Percentiles rank a stretch among this genome's conserved stretches.
These are phyloP conservation scores for Geotrichum aggregatum DNA, from an alignment of 1,139 yeast genomes.

Conservation along the genomic window DNA sequence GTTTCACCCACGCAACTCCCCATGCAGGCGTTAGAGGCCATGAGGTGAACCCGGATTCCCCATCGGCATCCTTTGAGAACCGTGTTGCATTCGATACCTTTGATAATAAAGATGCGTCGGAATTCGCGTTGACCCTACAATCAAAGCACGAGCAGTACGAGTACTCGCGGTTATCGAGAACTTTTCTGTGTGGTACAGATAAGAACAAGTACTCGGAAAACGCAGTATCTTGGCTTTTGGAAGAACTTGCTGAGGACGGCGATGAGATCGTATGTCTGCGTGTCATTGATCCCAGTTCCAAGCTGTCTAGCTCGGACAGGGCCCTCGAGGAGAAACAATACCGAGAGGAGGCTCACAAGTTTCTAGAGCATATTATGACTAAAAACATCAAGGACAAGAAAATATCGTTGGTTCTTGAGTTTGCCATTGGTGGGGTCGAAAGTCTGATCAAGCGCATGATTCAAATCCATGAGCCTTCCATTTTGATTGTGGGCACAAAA, in stretches of 20 bases:
- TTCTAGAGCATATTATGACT: constrained; percentile 44
- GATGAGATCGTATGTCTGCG: constrained; percentile 63
- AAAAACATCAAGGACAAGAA: constrained; percentile 40
- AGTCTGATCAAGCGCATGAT: constrained; percentile 51
- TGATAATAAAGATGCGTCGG: constrained; percentile 41
- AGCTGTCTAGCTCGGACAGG: constrained; percentile 10
- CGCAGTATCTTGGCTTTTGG: constrained; percentile 64
- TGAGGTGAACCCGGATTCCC: constrained; percentile 10
- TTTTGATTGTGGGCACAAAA: constrained; percentile 61
- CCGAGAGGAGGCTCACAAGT: constrained; percentile 40
- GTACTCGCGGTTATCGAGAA: constrained; percentile 55
- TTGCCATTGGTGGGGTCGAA: constrained; percentile 59
- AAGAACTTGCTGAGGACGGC: constrained; percentile 62
- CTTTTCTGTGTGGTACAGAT: constrained; percentile 59
- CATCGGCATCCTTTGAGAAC: constrained; percentile 26
- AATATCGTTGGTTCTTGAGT: constrained; percentile 53
- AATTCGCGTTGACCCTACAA: constrained; percentile 48
- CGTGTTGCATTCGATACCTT: constrained; percentile 56
- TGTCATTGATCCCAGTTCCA: constrained; percentile 48
- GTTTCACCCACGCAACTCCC: background rate
- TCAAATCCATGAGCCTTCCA: constrained; percentile 58
- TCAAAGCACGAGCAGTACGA: constrained; percentile 54
- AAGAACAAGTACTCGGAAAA: constrained; percentile 53
- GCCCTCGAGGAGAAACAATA: constrained; percentile 38
- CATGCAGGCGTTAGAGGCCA: constrained; percentile 2